Evolutionary conservation across 2,329 filamentous ascomycete species (phyloP).

Genomic region (Neurospora crassa): DNA sequence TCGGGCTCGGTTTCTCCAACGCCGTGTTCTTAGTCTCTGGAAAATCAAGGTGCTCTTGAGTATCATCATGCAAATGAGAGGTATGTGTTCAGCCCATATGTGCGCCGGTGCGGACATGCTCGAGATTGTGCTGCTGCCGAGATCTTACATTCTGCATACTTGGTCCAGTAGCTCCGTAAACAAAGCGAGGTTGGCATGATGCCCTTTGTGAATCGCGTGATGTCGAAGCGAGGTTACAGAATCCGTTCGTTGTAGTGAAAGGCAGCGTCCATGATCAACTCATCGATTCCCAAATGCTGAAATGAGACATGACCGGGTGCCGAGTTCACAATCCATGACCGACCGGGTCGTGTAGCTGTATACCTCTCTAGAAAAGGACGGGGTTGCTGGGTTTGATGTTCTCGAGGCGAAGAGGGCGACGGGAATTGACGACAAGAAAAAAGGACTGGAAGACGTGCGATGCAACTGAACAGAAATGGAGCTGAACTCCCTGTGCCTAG

Average conservation of each 20-base stretch:
- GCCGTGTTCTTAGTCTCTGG: conserved; percentile 28
- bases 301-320: neutral
- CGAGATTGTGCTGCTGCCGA: neutral
- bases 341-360: neutral
- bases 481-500: neutral
- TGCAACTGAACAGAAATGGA: neutral
- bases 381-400: neutral
- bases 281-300: neutral
- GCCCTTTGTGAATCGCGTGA: neutral
- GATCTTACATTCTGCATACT: neutral
- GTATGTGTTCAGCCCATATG: neutral
- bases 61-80: conserved; percentile 15
- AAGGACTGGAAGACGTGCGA: neutral
- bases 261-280: neutral
- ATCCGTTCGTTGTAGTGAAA: neutral
- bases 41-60: conserved; percentile 14
- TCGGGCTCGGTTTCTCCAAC: conserved; percentile 39
- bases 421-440: neutral
- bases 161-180: neutral
- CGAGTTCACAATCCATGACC: neutral
- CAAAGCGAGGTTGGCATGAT: neutral
- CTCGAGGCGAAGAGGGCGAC: neutral
- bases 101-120: neutral
- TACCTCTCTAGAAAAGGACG: neutral
- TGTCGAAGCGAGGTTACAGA: neutral